Conservation (phyloP, 441 rosid genomes). For the Euphorbia corollata region DNA sequence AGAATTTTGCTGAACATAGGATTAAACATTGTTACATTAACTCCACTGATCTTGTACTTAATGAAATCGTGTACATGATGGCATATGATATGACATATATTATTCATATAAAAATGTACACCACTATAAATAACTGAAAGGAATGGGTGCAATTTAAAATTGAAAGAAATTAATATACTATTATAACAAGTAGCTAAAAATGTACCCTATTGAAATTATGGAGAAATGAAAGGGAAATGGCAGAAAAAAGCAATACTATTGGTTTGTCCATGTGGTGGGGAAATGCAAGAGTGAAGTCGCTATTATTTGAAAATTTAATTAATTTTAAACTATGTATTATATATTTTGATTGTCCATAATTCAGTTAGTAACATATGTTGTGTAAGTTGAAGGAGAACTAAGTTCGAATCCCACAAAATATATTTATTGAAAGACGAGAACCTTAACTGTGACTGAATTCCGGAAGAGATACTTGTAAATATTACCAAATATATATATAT, state of each 20-base stretch:
- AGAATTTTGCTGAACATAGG: too few relatives aligned
- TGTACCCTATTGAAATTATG: conserved; percentile 8
- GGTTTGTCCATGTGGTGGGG: conserved; percentile 31
- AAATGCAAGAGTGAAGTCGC: conserved; percentile 34
- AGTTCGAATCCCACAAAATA: too few relatives aligned
- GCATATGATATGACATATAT: neutral
- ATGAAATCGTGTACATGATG: neutral
- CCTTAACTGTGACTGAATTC: too few relatives aligned
- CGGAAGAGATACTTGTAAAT: too few relatives aligned
- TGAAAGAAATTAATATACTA: neutral
- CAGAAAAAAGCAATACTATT: conserved; percentile 30
- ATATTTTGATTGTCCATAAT: too few relatives aligned
- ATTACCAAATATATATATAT: too few relatives aligned
- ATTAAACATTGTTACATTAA: neutral
- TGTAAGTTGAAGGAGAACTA: too few relatives aligned
- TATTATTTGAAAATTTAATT: conserved; percentile 11
- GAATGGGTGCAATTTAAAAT: neutral
- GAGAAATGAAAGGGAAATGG: conserved; percentile 28
- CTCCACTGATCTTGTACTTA: neutral
- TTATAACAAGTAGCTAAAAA: neutral
- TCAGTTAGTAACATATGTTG: too few relatives aligned
- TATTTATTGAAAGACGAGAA: too few relatives aligned
- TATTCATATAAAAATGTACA: neutral
- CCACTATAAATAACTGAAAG: neutral
- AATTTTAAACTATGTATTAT: neutral